A percentile compares a stretch with the other conserved stretches of the same genome.
These are phyloP conservation scores for Boechera divaricarpa DNA, from an alignment of 345 rosid species.

Conservation along the genomic window DNA sequence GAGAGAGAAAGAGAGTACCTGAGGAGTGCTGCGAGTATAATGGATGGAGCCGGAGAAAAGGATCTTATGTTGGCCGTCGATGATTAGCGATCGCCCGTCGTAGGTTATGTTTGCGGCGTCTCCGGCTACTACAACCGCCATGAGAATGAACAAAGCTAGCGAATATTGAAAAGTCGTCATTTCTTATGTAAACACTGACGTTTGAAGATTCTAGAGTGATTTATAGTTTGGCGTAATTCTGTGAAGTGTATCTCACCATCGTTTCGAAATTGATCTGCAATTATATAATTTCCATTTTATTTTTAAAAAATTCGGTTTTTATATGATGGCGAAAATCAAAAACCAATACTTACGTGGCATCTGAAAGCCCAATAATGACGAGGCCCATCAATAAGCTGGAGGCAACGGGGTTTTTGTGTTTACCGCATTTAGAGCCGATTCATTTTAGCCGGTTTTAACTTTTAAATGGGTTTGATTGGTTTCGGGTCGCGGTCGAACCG, in stretches of 20 bases:
- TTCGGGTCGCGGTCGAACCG: conserved; percentile 15
- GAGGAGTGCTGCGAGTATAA: conserved; percentile 80
- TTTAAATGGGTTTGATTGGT: not conserved
- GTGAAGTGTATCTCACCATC: conserved; percentile 12
- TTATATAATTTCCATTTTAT: too few species aligned
- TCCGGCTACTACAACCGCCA: conserved; percentile 24
- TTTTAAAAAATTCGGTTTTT: too few species aligned
- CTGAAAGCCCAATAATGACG: conserved; percentile 1
- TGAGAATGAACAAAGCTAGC: conserved; percentile 26
- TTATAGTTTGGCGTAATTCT: conserved; percentile 14
- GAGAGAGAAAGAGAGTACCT: conserved; percentile 44
- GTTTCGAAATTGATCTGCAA: not conserved
- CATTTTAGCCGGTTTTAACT: not conserved
- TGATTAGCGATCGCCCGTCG: conserved; percentile 66
- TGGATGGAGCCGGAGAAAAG: conserved; percentile 90
- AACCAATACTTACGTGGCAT: too few species aligned
- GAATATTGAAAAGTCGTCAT: conserved; percentile 23
- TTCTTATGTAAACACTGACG: conserved; percentile 8
- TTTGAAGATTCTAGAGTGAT: conserved; percentile 3
- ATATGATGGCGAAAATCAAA: too few species aligned
- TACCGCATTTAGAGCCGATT: not conserved
- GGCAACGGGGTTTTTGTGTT: not conserved
- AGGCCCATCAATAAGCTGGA: conserved; percentile 14
- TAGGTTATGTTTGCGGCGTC: conserved; percentile 46
- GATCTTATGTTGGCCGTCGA: conserved; percentile 63